Percentiles rank a stretch among this genome's conserved stretches.
Evolutionary conservation across 2,329 filamentous ascomycete species (phyloP).

Genomic region (Zasmidium citrigriseum): DNA sequence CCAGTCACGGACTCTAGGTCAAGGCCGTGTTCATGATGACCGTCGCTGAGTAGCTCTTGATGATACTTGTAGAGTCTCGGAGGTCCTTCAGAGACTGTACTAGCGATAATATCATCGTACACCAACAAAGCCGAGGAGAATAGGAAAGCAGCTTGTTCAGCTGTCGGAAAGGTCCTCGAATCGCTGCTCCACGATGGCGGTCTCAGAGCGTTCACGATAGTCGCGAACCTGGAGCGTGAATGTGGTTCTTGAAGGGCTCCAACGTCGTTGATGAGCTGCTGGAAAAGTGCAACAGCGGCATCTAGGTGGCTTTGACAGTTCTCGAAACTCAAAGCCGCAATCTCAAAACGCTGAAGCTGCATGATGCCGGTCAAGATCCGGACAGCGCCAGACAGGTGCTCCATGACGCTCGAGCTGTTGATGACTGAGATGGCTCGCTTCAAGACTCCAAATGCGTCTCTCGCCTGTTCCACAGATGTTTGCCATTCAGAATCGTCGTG

Average conservation of each 20-base stretch:
- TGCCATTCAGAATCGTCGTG: neutral
- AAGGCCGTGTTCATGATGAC: neutral
- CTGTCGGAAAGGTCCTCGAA: neutral
- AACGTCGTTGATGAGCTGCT: neutral
- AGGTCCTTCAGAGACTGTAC: neutral
- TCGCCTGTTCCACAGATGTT: neutral
- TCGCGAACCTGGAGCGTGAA: neutral
- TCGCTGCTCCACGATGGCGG: neutral
- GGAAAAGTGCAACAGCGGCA: neutral
- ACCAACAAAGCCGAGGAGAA: neutral
- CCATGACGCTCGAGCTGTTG: neutral
- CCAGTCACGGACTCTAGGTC: neutral
- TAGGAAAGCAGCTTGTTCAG: neutral
- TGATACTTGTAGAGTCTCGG: neutral
- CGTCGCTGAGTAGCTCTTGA: neutral
- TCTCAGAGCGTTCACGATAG: neutral
- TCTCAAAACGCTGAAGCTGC: slow-evolving; percentile 1
- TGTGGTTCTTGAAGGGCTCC: neutral
- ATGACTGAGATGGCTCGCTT: neutral
- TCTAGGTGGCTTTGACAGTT: neutral
- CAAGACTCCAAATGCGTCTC: neutral
- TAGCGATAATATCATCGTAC: neutral
- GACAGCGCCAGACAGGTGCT: neutral
- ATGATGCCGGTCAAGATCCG: neutral
- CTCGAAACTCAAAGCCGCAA: neutral